Evolutionary conservation across 257 asterid species (phyloP).

Genomic region (Solanum bukasovii): DNA sequence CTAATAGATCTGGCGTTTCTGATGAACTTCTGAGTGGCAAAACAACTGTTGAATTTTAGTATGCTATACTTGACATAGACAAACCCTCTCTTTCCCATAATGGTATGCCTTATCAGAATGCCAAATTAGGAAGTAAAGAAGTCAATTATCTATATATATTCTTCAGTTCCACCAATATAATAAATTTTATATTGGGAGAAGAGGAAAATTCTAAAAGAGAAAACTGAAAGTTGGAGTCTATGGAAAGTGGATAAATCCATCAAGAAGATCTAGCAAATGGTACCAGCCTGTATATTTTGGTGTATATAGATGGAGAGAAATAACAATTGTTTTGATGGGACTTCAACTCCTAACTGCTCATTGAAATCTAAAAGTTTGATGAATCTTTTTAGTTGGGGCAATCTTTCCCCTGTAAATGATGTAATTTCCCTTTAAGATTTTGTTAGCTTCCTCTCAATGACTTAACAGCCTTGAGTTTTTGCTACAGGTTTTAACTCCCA

Average conservation of each 20-base stretch:
- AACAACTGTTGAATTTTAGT: not conserved
- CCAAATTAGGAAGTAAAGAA: not conserved
- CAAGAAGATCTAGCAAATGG: not conserved
- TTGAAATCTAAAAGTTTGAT: not conserved
- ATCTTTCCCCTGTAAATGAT: not conserved
- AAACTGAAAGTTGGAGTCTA: not conserved
- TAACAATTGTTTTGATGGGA: not conserved
- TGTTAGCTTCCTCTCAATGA: not conserved
- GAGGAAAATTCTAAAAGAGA: not conserved
- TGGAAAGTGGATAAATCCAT: not conserved
- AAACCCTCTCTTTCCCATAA: not conserved
- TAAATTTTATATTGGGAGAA: not conserved
- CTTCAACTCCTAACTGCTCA: not conserved
- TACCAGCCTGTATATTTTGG: not conserved
- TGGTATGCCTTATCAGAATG: not conserved
- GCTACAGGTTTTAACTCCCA: not conserved
- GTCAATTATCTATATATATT: not conserved
- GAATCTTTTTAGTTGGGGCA: not conserved
- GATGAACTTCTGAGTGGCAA: not conserved
- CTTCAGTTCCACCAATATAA: not conserved
- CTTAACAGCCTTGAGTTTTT: not conserved
- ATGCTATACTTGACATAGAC: not conserved
- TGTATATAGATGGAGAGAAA: not conserved
- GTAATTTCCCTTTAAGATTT: not conserved
- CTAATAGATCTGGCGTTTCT: not conserved